These are phyloP conservation scores for Rhinocladiella mackenziei DNA, from an alignment of 2,329 filamentous ascomycete species.

Conservation along the genomic window DNA sequence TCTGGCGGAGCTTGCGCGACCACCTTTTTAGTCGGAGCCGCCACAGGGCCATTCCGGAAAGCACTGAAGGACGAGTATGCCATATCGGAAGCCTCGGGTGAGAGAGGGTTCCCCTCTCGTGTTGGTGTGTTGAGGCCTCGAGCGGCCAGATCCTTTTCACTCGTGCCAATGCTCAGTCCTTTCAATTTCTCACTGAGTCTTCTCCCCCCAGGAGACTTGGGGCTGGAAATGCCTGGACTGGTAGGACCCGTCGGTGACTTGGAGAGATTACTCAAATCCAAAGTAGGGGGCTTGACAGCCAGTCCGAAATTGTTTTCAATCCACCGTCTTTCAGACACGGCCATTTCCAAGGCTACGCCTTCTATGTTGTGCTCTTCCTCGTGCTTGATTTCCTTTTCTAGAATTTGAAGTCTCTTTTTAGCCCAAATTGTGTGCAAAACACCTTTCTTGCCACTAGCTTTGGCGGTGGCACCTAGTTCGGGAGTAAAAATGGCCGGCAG, in stretches of 20 bases:
- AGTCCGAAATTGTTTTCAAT: slow-evolving; percentile 77
- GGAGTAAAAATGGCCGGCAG: slow-evolving; percentile 82
- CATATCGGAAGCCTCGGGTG: slow-evolving; percentile 60
- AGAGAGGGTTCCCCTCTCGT: slow-evolving; percentile 49
- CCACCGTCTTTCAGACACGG: slow-evolving; percentile 76
- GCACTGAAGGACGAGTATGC: slow-evolving; percentile 60
- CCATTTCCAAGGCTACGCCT: slow-evolving; percentile 80
- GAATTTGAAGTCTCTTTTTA: slow-evolving; percentile 69
- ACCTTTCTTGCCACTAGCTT: slow-evolving; percentile 68
- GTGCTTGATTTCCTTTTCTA: slow-evolving; percentile 70
- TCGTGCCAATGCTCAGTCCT: slow-evolving; percentile 73
- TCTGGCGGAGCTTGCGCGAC: slow-evolving; percentile 40
- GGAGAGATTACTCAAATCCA: slow-evolving; percentile 30
- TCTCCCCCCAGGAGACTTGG: slow-evolving; percentile 55
- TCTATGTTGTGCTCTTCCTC: slow-evolving; percentile 73
- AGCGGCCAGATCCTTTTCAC: slow-evolving; percentile 57
- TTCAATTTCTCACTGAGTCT: slow-evolving; percentile 74
- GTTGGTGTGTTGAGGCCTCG: slow-evolving; percentile 27
- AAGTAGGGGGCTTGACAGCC: slow-evolving; percentile 35
- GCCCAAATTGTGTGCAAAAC: slow-evolving; percentile 90
- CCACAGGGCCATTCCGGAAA: slow-evolving; percentile 48
- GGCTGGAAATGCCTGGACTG: slow-evolving; percentile 57
- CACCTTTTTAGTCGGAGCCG: slow-evolving; percentile 29
- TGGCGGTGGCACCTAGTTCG: slow-evolving; percentile 64
- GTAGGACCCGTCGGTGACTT: slow-evolving; percentile 41